A percentile compares a stretch with the other conserved stretches of the same genome.
Evolutionary conservation across 1,284 basidiomycete genomes (phyloP).

Genomic region (Ganoderma boninense): DNA sequence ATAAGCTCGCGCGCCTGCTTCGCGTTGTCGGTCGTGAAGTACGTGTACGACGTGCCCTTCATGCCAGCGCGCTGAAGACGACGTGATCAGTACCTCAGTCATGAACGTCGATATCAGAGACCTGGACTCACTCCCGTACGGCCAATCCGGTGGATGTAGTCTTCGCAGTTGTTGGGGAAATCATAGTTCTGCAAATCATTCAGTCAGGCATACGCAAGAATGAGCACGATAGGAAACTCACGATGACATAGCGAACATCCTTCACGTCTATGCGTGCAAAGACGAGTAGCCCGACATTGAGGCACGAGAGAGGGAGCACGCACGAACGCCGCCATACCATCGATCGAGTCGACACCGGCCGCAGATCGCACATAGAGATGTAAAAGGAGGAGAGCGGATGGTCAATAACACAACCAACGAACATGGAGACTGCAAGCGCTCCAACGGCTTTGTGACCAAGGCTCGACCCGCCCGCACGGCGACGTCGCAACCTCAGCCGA

Average conservation of each 20-base stretch:
- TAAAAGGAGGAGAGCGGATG: constrained; percentile 45
- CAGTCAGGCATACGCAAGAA: constrained; percentile 33
- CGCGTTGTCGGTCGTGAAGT: constrained; percentile 95
- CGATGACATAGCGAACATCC: constrained; percentile 93
- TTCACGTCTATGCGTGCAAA: constrained; percentile 80
- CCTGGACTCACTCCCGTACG: constrained; percentile 77
- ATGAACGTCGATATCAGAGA: background rate
- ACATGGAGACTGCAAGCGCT: constrained; percentile 60
- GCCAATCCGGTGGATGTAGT: constrained; percentile 94
- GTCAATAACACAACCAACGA: constrained; percentile 61
- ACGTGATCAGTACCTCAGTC: constrained; percentile 27
- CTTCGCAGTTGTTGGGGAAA: constrained; percentile 97
- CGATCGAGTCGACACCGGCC: constrained; percentile 11
- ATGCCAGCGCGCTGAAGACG: constrained; percentile 79
- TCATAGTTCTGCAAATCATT: constrained; percentile 81
- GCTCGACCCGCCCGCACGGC: constrained; percentile 36
- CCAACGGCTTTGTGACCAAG: constrained; percentile 50
- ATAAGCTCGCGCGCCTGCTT: constrained; percentile 95
- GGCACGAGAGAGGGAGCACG: constrained; percentile 46
- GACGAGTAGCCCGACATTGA: constrained; percentile 40
- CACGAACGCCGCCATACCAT: constrained; percentile 46
- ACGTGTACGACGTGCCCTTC: constrained; percentile 94
- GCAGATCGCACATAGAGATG: constrained; percentile 34
- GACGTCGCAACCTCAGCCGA: constrained; percentile 4
- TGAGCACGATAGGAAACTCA: constrained; percentile 51